phyloP scores from a whole-genome alignment of 805 yeast species.

The Candida ortonii region DNA sequence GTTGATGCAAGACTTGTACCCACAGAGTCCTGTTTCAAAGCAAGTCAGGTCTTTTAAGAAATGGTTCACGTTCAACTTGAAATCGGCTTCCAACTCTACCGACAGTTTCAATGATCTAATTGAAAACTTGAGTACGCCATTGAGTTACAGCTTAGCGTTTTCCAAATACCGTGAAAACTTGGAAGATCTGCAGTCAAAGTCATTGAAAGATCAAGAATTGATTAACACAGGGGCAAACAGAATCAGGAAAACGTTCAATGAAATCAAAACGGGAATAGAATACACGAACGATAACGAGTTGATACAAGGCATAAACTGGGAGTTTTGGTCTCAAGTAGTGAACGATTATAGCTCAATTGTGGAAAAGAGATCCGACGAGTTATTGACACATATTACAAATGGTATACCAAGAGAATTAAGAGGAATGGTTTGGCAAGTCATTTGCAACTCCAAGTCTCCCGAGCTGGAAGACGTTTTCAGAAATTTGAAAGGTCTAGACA shows the following conservation, averaged over 20 bases:
- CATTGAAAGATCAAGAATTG: slow-evolving; percentile 51
- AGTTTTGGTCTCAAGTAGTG: slow-evolving; percentile 82
- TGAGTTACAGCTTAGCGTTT: slow-evolving; percentile 57
- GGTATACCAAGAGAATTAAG: slow-evolving; percentile 87
- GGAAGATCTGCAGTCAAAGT: slow-evolving; percentile 47
- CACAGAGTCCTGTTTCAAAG: slow-evolving; percentile 3
- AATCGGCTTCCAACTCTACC: slow-evolving; percentile 23
- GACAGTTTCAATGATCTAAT: slow-evolving; percentile 19
- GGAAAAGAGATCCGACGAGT: slow-evolving; percentile 52
- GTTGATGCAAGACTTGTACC: slow-evolving; percentile 6
- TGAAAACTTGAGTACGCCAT: slow-evolving; percentile 28
- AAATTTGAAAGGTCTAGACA: slow-evolving; percentile 43
- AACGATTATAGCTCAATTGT: slow-evolving; percentile 73
- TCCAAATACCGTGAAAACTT: slow-evolving; percentile 57
- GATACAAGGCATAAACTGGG: slow-evolving; percentile 62
- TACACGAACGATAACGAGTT: slow-evolving; percentile 33
- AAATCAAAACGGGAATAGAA: slow-evolving; percentile 46
- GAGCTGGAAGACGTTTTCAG: slow-evolving; percentile 58
- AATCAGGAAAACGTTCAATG: slow-evolving; percentile 43
- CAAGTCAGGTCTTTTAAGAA: slow-evolving; percentile 14
- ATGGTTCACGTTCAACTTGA: slow-evolving; percentile 33
- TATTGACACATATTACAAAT: slow-evolving; percentile 57
- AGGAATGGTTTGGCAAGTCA: slow-evolving; percentile 90
- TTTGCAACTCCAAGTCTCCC: slow-evolving; percentile 72
- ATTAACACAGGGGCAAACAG: slow-evolving; percentile 46